Conservation (phyloP, 192 early-diverging fungal species). For the Coemansia sp. region DNA sequence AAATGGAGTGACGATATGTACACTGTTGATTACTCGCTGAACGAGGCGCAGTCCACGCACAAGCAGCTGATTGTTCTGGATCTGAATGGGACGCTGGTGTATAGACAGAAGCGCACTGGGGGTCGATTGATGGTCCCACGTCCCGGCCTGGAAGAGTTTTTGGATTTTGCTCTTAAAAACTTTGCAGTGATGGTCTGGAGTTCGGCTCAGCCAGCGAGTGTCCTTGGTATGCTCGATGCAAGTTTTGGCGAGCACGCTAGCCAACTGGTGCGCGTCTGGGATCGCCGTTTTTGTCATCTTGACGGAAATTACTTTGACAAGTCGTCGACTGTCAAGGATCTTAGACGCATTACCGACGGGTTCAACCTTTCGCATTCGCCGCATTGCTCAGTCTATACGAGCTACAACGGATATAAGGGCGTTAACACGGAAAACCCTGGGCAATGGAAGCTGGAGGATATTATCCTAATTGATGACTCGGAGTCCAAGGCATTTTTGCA, state of each 20-base stretch:
- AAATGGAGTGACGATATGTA: conserved; percentile 25
- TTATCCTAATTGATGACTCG: conserved; percentile 41
- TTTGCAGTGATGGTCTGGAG: conserved; percentile 78
- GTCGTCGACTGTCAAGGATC: conserved; percentile 58
- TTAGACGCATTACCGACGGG: conserved; percentile 55
- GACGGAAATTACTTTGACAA: conserved; percentile 47
- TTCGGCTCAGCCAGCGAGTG: conserved; percentile 58
- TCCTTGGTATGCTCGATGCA: conserved; percentile 55
- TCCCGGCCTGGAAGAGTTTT: conserved; percentile 55
- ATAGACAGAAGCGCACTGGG: conserved; percentile 22
- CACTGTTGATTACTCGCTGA: conserved; percentile 14
- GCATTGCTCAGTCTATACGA: conserved; percentile 13
- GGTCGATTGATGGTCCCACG: conserved; percentile 30
- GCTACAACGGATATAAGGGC: conserved; percentile 21
- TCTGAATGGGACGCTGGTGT: conserved; percentile 67
- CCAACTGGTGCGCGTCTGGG: conserved; percentile 59
- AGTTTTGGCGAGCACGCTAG: conserved; percentile 37
- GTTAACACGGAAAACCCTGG: conserved; percentile 9
- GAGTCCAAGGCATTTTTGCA: conserved; percentile 38
- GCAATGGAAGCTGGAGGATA: conserved; percentile 42
- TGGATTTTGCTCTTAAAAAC: conserved; percentile 55
- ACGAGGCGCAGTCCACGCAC: conserved; percentile 25
- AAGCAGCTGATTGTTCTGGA: conserved; percentile 64
- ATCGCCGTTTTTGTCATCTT: conserved; percentile 51
- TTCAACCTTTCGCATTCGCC: conserved; percentile 39